Conservation (phyloP, 108 stramenopile species). For the Cyclotella baltica region DNA sequence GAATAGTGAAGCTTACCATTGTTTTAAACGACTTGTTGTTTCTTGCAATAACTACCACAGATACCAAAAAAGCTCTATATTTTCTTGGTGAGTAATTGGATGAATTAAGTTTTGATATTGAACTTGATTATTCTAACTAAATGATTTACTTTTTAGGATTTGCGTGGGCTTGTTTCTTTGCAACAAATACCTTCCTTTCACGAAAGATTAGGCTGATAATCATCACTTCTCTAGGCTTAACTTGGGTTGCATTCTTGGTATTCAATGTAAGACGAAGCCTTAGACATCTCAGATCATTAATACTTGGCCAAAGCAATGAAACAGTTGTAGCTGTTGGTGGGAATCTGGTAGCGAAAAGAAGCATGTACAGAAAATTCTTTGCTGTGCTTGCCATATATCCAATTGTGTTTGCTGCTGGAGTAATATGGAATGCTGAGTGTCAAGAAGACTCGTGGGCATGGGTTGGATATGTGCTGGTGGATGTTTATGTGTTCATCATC, state of each 20-base stretch:
- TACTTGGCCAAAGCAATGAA: constrained; percentile 38
- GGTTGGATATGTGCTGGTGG: constrained; percentile 43
- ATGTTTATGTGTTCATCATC: constrained; percentile 46
- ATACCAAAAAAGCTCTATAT: constrained; percentile 31
- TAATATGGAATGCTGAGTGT: constrained; percentile 39
- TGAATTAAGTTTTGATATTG: background rate
- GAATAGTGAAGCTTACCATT: background rate
- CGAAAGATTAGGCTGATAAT: constrained; percentile 11
- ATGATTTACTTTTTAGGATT: background rate
- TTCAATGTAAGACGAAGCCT: constrained; percentile 39
- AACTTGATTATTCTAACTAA: background rate
- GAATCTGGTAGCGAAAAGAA: constrained; percentile 41
- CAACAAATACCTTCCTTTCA: constrained; percentile 28
- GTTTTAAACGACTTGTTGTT: background rate
- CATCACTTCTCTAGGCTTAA: constrained; percentile 12
- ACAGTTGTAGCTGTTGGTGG: constrained; percentile 40
- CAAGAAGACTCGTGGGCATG: constrained; percentile 48
- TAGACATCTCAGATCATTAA: constrained; percentile 40
- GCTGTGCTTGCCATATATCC: constrained; percentile 42
- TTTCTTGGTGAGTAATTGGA: constrained; percentile 2
- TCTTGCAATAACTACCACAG: background rate
- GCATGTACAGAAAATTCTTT: constrained; percentile 45
- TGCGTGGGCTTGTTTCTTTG: constrained; percentile 37
- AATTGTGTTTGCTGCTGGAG: constrained; percentile 30
- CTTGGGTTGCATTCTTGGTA: constrained; percentile 43